Base-by-base conservation (phyloP, 208 protist genomes). In the Leishmania amazonensis region DNA sequence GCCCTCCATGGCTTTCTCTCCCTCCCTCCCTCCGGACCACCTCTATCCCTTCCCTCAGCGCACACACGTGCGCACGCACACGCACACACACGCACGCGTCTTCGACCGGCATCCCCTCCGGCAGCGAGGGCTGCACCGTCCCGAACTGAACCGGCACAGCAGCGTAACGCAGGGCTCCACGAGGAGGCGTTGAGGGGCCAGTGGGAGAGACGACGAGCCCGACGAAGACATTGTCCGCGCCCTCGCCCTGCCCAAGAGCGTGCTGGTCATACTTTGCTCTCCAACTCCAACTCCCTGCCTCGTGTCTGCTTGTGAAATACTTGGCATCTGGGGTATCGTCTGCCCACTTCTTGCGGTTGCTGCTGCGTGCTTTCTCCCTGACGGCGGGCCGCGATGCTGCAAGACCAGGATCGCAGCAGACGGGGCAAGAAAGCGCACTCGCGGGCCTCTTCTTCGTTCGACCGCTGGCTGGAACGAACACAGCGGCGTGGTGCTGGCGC, bases 381-480 rank as follows among this genome's bases (percentile, higher is more conserved):
- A 3, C 11, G n/a, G 21, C 31, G n/a, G 7, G 11, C 8, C 53
- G 17, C 60, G 31, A 81, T 85, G 70, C 68, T 76, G 70, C 40
- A 62, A 19, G 8, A 60, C 6, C 40, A 49, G 7, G 58, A 77
- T 19, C n/a, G 49, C 42, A 7, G 7, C 28, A 35, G 8, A 13
- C 4, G n/a, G 3, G 53, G 21, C 38, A 45, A 49, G 40, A 47
- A 35, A 5, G 76, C 65, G 21, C 24, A 19, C 35, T 6, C 57
- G 4, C 21, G 7, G 8, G 28, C 70, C 54, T 31, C 75, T 38
- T 78, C 74, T 5, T 80, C 75, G 15, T 85, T 81, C 49, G 76
- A 73, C 47, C 71, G 47, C 70, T 85, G 81, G 76, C 76, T 81
- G 1, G 67, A 78, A 58, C 67, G 76, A 7, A 35, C 58, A 6